phyloP scores from a whole-genome alignment of 179 eudicot species.

The Silene noctiflora region DNA sequence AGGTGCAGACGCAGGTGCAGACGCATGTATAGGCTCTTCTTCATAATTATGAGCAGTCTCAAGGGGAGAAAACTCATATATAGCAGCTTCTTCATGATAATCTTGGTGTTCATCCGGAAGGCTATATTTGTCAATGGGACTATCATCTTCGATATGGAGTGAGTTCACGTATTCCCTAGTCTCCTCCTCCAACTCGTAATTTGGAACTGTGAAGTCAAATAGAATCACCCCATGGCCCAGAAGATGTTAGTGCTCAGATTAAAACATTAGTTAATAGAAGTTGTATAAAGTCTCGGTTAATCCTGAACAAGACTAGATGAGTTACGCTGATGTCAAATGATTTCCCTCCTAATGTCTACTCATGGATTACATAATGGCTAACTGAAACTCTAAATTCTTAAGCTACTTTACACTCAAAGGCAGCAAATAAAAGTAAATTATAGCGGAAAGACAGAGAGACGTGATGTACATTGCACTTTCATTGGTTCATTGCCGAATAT shows the following conservation, averaged over 20 bases:
- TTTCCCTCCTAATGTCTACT: not conserved
- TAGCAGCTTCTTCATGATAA: constrained; percentile 37
- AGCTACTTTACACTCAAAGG: not conserved
- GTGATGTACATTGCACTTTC: not conserved
- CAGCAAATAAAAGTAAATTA: not conserved
- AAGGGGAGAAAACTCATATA: constrained; percentile 38
- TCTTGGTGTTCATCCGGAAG: constrained; percentile 59
- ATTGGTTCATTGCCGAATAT: not conserved
- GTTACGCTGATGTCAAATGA: too few relatives aligned
- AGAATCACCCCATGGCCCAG: constrained; percentile 1
- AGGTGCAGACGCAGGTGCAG: constrained; percentile 21
- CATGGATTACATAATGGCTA: constrained; percentile 1
- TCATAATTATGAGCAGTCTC: constrained; percentile 36
- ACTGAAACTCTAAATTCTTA: not conserved
- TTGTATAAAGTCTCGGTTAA: not conserved
- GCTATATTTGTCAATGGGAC: constrained; percentile 56
- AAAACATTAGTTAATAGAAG: not conserved
- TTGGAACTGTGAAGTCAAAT: constrained; percentile 37
- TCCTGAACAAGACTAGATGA: not conserved
- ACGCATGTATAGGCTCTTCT: constrained; percentile 41
- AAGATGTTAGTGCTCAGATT: not conserved
- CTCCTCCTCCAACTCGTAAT: constrained; percentile 65
- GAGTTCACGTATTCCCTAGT: constrained; percentile 61
- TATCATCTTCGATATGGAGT: constrained; percentile 56
- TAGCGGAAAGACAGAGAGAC: not conserved